These are phyloP conservation scores for Phytophthora europaea DNA, from an alignment of 352 stramenopile species.

Conservation along the genomic window DNA sequence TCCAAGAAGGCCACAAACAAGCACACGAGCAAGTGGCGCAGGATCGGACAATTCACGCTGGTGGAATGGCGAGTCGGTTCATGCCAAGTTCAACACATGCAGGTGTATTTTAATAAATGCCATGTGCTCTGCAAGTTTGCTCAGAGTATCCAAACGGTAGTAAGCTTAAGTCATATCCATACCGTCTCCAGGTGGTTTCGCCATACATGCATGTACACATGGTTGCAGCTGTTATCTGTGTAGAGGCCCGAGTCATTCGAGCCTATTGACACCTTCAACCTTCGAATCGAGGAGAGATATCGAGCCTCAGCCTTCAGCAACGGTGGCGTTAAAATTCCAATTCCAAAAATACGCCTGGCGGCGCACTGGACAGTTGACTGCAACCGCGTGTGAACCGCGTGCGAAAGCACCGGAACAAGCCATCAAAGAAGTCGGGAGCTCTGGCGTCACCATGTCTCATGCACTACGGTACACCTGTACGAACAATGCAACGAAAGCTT, in stretches of 20 bases:
- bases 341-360: neutral
- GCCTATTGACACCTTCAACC: neutral
- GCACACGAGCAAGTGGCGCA: neutral
- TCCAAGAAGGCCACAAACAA: neutral
- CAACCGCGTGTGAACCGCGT: neutral
- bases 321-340: neutral
- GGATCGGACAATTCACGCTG: neutral
- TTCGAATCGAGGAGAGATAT: neutral
- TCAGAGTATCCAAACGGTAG: neutral
- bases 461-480: neutral
- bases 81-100: too few relatives aligned
- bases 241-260: neutral
- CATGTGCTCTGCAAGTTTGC: neutral
- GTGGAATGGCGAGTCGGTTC: neutral
- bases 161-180: neutral
- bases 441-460: neutral
- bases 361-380: neutral
- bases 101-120: neutral
- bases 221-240: neutral
- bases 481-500: slow-evolving; percentile 4
- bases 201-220: neutral
- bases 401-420: neutral
- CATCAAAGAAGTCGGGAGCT: neutral
- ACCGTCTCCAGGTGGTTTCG: neutral
- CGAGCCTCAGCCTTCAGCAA: neutral